Evolutionary conservation across 345 rosid genomes (phyloP), one percentile per base, ranked within the genome.

Genomic region (Sonneratia caseolaris): DNA sequence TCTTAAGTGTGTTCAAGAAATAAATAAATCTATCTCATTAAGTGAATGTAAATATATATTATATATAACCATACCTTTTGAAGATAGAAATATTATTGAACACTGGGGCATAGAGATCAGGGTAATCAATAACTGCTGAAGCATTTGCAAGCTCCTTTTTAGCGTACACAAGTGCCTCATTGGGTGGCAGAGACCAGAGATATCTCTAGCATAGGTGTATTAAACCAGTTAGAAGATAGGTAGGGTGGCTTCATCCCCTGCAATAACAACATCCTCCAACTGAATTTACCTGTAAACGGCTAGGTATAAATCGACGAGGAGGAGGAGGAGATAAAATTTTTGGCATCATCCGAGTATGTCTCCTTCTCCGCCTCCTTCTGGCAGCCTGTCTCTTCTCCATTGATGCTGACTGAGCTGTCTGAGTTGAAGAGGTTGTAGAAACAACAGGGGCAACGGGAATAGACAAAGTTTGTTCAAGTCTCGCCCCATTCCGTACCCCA

Each of bases 41-140:
- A 68, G 16, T 27, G 7, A 49, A 27, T n/a, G 38, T 19, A 42
- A 16, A 18, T n/a, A 10, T 45, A 43, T n/a, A 48, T 21, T 47
- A 49, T 47, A 69, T 15, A 4, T 7, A 22, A 6, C 11, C 37
- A 21, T 85, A 89, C 97, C 96, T 86, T 82, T 76, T 82, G 83
- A 89, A 93, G 79, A 78, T 72, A 14, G 97, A 89, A 79, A 93
- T 45, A 75, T 93, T 89, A 11, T 74, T 81, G 73, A 91, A 93
- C 66, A 89, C 24, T 0, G 91, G 88, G 38, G 85, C 84, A 76
- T 78, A 75, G 32, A 93, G 77, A 74, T 87, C 83, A 13, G 88
- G 74, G 71, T 88, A 87, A 51, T 88, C 82, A 0, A 74, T 62
- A 38, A 83, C 66, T 37, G 78, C 57, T 19, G 88, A 77, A 47